Evolutionary conservation across 2,329 filamentous ascomycete species (phyloP).

Genomic region (Penicillium corylophilum): DNA sequence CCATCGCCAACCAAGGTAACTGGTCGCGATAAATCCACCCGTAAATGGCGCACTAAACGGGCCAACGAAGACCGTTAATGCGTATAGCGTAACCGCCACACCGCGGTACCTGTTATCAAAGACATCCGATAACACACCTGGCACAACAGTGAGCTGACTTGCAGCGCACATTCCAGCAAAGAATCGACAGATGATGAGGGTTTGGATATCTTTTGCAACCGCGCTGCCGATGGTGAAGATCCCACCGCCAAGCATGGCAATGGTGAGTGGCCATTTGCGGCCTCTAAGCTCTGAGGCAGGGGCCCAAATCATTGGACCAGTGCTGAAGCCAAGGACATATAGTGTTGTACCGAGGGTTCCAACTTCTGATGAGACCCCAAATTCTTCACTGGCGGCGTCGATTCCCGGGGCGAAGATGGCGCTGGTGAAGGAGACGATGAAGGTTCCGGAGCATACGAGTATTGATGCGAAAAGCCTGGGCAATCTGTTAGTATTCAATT

Average conservation of each 20-base stretch:
- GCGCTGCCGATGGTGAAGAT: constrained; percentile 49
- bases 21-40: constrained; percentile 51
- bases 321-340: constrained; percentile 52
- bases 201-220: constrained; percentile 39
- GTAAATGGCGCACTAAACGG: constrained; percentile 50
- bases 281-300: constrained; percentile 61
- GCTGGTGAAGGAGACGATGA: constrained; percentile 50
- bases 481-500: not conserved
- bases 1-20: constrained; percentile 51
- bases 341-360: constrained; percentile 47
- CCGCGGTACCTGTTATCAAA: constrained; percentile 46
- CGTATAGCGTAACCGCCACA: constrained; percentile 46
- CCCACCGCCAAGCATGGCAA: constrained; percentile 40
- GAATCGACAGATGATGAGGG: constrained; percentile 45
- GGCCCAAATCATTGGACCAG: constrained; percentile 63
- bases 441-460: constrained; percentile 45
- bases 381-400: constrained; percentile 49
- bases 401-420: constrained; percentile 70
- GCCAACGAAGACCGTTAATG: constrained; percentile 48
- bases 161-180: constrained; percentile 47
- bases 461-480: constrained; percentile 24
- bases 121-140: constrained; percentile 47
- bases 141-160: constrained; percentile 45
- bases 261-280: constrained; percentile 52
- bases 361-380: constrained; percentile 44